These are phyloP conservation scores for Forsythia viridissima DNA, from an alignment of 257 asterid genomes.

Conservation along the genomic window DNA sequence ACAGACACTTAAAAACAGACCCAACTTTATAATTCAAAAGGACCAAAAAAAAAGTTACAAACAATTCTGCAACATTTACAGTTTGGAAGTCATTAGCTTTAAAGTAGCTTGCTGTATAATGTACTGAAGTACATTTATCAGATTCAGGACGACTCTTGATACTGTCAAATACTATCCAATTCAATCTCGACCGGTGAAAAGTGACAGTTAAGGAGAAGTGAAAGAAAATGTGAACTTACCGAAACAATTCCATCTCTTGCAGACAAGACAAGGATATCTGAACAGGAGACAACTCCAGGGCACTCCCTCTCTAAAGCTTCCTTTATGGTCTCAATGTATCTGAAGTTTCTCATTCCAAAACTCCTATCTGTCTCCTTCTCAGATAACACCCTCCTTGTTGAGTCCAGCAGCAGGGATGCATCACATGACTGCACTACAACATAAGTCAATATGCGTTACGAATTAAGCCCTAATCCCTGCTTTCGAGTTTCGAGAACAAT, in stretches of 20 bases:
- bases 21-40: neutral
- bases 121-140: neutral
- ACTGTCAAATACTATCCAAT: no score
- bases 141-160: no score
- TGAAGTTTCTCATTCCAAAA: slow-evolving; percentile 94
- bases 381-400: slow-evolving; percentile 79
- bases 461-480: neutral
- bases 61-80: neutral
- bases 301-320: slow-evolving; percentile 96
- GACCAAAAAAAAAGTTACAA: slow-evolving; percentile 17
- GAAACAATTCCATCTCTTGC: slow-evolving; percentile 84
- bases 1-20: neutral
- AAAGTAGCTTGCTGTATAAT: neutral
- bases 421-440: slow-evolving; percentile 71
- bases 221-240: slow-evolving; percentile 35
- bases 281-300: slow-evolving; percentile 92
- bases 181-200: no score
- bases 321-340: slow-evolving; percentile 82
- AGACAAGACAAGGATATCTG: slow-evolving; percentile 90
- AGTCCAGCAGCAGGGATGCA: slow-evolving; percentile 93
- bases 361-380: slow-evolving; percentile 95
- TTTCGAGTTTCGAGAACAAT: neutral
- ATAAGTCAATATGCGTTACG: neutral
- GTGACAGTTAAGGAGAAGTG: neutral
- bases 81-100: neutral